Evolutionary conservation across 139 green algal species (phyloP).

Genomic region (Auxenochlorella pyrenoidosa): DNA sequence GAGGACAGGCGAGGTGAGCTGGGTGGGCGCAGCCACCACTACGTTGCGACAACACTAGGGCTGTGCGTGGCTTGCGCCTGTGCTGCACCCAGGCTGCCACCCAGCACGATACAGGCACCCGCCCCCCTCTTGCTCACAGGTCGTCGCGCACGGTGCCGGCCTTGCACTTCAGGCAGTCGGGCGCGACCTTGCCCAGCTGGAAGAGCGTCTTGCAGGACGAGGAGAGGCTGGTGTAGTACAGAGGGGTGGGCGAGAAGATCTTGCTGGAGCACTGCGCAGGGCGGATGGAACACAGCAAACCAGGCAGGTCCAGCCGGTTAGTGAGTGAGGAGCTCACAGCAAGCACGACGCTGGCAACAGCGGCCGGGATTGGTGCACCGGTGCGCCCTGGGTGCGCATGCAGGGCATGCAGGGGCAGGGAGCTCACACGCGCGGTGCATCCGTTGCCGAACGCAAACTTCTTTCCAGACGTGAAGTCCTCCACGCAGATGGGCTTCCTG

Average conservation of each 20-base stretch:
- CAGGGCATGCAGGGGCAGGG: no score
- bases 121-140: not conserved
- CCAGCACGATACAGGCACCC: no score
- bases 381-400: no score
- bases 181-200: not conserved
- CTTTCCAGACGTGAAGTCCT: not conserved
- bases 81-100: no score
- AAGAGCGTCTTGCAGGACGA: not conserved
- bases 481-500: constrained; percentile 1
- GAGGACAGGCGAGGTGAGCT: no score
- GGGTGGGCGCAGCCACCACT: no score
- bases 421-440: not conserved
- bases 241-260: not conserved
- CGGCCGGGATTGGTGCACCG: no score
- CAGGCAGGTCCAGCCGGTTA: not conserved
- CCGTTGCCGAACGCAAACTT: not conserved
- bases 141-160: not conserved
- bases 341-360: not conserved
- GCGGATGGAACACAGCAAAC: not conserved
- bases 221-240: not conserved
- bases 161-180: not conserved
- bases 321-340: no score
- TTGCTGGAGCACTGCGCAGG: not conserved
- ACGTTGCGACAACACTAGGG: no score
- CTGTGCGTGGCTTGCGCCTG: no score